Evolutionary conservation across 2,329 filamentous ascomycete species (phyloP).

Genomic region (Lachnellula subtilissima): DNA sequence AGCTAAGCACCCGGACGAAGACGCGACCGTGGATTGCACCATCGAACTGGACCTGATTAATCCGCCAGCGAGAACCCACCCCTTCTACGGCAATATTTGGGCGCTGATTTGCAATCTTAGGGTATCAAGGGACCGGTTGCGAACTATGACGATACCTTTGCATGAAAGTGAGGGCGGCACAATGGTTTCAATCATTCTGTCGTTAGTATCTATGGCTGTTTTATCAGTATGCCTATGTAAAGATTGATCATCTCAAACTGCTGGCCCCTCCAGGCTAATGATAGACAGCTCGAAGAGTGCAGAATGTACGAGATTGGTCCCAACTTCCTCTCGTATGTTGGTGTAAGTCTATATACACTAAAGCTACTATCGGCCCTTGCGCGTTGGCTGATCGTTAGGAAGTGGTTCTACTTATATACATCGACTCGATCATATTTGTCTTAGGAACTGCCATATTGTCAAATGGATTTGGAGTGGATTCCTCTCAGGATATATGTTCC

Average conservation of each 20-base stretch:
- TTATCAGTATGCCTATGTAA: conserved; percentile 25
- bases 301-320: conserved; percentile 23
- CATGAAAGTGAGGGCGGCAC: conserved; percentile 16
- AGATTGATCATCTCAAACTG: not conserved
- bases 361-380: not conserved
- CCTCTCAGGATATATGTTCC: conserved; percentile 46
- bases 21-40: too few relatives aligned
- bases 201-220: conserved; percentile 17
- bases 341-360: conserved; percentile 16
- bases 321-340: conserved; percentile 25
- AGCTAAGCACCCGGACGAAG: too few relatives aligned
- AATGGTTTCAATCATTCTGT: conserved; percentile 17
- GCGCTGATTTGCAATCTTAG: not conserved
- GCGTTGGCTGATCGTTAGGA: not conserved
- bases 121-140: not conserved
- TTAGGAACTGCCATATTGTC: conserved; percentile 52
- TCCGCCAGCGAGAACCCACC: too few relatives aligned
- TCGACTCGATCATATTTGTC: conserved; percentile 57
- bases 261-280: not conserved
- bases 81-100: too few relatives aligned
- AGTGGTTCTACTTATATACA: conserved; percentile 58
- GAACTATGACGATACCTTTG: not conserved
- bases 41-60: too few relatives aligned
- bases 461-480: conserved; percentile 52
- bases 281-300: conserved; percentile 22